Base-by-base conservation (phyloP, 2,329 filamentous ascomycete species). In the Penicillium frequentans region DNA sequence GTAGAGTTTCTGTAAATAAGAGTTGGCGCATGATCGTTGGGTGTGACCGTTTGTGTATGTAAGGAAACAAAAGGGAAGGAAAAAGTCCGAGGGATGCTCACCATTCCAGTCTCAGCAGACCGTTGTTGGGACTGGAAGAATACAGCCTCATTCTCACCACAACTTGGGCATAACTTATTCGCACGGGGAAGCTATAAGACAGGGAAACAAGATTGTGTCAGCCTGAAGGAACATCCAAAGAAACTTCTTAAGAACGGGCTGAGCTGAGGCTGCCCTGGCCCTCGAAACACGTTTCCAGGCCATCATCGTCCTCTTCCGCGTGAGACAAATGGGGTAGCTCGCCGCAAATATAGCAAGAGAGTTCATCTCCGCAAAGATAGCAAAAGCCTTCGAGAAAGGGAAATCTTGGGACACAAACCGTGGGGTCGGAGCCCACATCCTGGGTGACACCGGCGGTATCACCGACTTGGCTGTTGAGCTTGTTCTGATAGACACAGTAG, bases 81-180 rank as follows among this genome's bases (percentile, higher is more conserved):
- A 24, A 55, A 6, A 52, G 24, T 7, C 23, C 26, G 10, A 31
- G 37, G 27, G 43, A 16, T 3, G 10, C 90, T 82, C 78, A 98
- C 95, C 95, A 99, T 99, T 80, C 95, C 95, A 45, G 95, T 99
- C 77, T 98, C 93, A 49, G 91, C 91, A 66, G 90, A 96, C 77
- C 95, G 90, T 81, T 98, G 93, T 75, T 99, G 95, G 60, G 93
- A 97, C 80, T 99, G 95, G 82, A 99, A 99, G 80, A 96, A 99
- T 58, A 99, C 96, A 46, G 93, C 92, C 78, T 98, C 93, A 67
- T 87, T 86, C 75, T 95, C 90, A 64, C 85, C 84, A 82, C 96
- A 99, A 66, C 82, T 84, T 52, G 92, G 91, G 79, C 95, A 99
- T 59, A 84, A 84, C 78, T 90, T 91, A 74, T 91, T 90, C 68